A percentile compares a stretch with the other conserved stretches of the same genome.
These are phyloP conservation scores for Tylopilus sp. DNA, from an alignment of 768 basidiomycete species.

Conservation along the genomic window DNA sequence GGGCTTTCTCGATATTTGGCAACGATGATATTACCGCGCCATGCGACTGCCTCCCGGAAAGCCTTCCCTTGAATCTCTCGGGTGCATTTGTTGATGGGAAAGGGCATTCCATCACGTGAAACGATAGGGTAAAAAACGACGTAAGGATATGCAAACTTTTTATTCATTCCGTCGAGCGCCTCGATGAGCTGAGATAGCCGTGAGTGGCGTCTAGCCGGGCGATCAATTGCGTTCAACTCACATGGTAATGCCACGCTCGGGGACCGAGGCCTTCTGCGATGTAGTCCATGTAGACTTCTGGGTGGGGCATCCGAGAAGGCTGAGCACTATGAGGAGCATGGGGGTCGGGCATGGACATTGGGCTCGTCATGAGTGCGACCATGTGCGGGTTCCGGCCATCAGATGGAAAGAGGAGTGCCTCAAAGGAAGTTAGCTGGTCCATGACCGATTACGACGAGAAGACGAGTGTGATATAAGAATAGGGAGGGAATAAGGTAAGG, in stretches of 20 bases:
- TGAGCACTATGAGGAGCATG: conserved; percentile 44
- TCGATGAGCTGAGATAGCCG: conserved; percentile 55
- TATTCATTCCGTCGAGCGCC: conserved; percentile 75
- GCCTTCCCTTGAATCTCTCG: conserved; percentile 66
- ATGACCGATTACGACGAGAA: conserved; percentile 35
- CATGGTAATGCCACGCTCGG: conserved; percentile 72
- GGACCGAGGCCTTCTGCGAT: conserved; percentile 70
- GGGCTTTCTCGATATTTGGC: conserved; percentile 59
- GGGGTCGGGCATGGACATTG: conserved; percentile 39
- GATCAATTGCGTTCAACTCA: conserved; percentile 32
- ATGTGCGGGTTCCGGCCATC: conserved; percentile 74
- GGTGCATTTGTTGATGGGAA: conserved; percentile 75
- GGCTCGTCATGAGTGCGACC: conserved; percentile 75
- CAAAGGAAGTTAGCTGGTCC: conserved; percentile 62
- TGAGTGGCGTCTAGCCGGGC: conserved; percentile 17
- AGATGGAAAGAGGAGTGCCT: conserved; percentile 74
- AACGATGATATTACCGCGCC: conserved; percentile 78
- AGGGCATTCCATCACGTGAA: conserved; percentile 78
- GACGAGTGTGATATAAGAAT: conserved; percentile 15
- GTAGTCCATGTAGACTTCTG: conserved; percentile 83
- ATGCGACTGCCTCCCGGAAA: conserved; percentile 62
- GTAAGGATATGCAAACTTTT: conserved; percentile 75
- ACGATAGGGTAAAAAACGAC: conserved; percentile 75
- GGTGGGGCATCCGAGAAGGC: conserved; percentile 70
- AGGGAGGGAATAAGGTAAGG: conserved; percentile 20